These are phyloP conservation scores for Hygrophorus russula DNA, from an alignment of 768 basidiomycete genomes.

Conservation along the genomic window DNA sequence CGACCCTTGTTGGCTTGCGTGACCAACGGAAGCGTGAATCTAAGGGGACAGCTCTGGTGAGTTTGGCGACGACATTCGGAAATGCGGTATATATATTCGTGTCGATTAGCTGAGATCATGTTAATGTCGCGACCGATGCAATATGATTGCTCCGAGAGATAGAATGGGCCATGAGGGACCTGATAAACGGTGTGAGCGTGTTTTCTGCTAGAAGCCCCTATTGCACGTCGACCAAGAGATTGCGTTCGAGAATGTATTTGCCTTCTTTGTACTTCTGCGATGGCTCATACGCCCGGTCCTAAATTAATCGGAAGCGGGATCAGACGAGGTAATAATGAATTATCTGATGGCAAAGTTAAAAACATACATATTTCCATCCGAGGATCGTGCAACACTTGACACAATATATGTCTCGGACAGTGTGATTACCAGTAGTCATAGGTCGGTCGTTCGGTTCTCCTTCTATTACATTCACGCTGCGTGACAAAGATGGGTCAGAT, in stretches of 20 bases:
- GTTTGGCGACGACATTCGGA: too few relatives aligned
- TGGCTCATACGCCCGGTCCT: slow-evolving; percentile 88
- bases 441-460: slow-evolving; percentile 84
- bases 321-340: slow-evolving; percentile 4
- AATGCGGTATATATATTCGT: too few relatives aligned
- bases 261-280: slow-evolving; percentile 98
- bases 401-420: slow-evolving; percentile 92
- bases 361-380: slow-evolving; percentile 96
- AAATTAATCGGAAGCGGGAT: not conserved
- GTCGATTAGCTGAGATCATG: too few relatives aligned
- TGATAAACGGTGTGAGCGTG: not conserved
- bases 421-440: slow-evolving; percentile 97
- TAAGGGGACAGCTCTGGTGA: too few relatives aligned
- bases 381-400: slow-evolving; percentile 76
- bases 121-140: too few relatives aligned
- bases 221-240: slow-evolving; percentile 79
- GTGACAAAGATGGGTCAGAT: slow-evolving; percentile 9
- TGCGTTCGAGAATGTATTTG: slow-evolving; percentile 94
- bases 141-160: too few relatives aligned
- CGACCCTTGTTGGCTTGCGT: too few relatives aligned
- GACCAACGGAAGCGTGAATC: too few relatives aligned
- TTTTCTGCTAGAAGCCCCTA: slow-evolving; percentile 18
- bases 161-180: too few relatives aligned
- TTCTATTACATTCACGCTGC: slow-evolving; percentile 83
- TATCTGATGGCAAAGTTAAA: not conserved